Conservation (phyloP, 768 basidiomycete genomes). For the Lentinula aciculospora region DNA sequence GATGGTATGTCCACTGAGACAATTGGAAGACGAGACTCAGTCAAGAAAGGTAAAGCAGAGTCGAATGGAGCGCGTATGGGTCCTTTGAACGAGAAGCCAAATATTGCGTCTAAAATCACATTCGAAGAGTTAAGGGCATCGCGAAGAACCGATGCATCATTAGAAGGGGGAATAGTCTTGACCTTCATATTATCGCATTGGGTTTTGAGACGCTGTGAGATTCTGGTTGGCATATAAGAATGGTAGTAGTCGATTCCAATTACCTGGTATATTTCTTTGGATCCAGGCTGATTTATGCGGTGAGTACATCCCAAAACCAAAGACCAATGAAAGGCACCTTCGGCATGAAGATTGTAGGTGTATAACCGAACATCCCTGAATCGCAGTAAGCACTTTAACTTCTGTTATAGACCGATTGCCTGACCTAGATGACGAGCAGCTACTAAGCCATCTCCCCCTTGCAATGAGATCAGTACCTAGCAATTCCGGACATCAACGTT, state of each 20-base stretch:
- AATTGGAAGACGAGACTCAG: conserved; percentile 66
- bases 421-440: conserved; percentile 90
- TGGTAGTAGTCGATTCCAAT: background rate
- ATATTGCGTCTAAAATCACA: conserved; percentile 91
- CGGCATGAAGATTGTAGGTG: conserved; percentile 87
- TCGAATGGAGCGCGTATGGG: conserved; percentile 90
- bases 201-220: conserved; percentile 62
- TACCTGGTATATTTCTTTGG: conserved; percentile 90
- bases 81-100: conserved; percentile 95
- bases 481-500: background rate
- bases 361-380: conserved; percentile 87
- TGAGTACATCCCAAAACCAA: background rate
- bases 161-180: conserved; percentile 52
- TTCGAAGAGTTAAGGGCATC: conserved; percentile 56
- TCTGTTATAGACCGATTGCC: conserved; percentile 12
- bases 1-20: conserved; percentile 95
- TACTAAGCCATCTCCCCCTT: conserved; percentile 90
- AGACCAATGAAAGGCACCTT: conserved; percentile 47
- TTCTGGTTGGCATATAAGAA: background rate
- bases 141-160: conserved; percentile 38
- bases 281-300: conserved; percentile 58
- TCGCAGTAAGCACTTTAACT: background rate
- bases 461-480: background rate
- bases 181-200: conserved; percentile 92
- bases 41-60: conserved; percentile 59